Conservation (phyloP, 352 stramenopile genomes). For the Phytopythium cucurbitacearum region DNA sequence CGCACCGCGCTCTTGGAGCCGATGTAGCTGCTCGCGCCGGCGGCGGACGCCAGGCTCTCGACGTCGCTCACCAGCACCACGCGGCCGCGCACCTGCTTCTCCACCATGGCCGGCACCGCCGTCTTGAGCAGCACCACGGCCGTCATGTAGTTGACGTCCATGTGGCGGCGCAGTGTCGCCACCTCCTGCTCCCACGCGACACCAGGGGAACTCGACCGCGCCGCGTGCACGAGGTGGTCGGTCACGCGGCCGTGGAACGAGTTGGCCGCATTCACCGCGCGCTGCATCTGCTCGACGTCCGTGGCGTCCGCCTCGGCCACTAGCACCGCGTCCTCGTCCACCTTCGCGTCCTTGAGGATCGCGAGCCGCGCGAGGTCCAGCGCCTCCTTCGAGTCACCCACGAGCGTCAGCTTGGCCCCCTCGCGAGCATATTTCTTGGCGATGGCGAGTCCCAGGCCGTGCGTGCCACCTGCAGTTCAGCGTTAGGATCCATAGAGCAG, state of each 20-base stretch:
- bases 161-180: constrained; percentile 27
- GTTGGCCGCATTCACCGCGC: constrained; percentile 46
- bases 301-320: constrained; percentile 35
- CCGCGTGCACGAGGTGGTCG: constrained; percentile 57
- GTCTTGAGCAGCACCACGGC: constrained; percentile 53
- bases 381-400: constrained; percentile 30
- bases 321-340: constrained; percentile 20
- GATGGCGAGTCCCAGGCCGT: constrained; percentile 47
- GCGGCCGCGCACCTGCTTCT: constrained; percentile 27
- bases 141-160: constrained; percentile 63
- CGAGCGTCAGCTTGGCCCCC: constrained; percentile 45
- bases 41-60: constrained; percentile 45
- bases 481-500: background rate
- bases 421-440: constrained; percentile 52
- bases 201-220: constrained; percentile 23
- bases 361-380: constrained; percentile 29
- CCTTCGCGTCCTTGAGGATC: constrained; percentile 19
- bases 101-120: constrained; percentile 56
- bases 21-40: constrained; percentile 88
- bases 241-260: constrained; percentile 48
- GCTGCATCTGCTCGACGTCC: constrained; percentile 28
- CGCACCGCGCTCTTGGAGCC: constrained; percentile 89
- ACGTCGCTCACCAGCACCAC: constrained; percentile 61
- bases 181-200: constrained; percentile 57
- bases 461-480: constrained; percentile 23